Evolutionary conservation across 148 eudicot species (phyloP), one percentile per base, ranked within the genome.

Genomic region (Fallopia convolvulus): DNA sequence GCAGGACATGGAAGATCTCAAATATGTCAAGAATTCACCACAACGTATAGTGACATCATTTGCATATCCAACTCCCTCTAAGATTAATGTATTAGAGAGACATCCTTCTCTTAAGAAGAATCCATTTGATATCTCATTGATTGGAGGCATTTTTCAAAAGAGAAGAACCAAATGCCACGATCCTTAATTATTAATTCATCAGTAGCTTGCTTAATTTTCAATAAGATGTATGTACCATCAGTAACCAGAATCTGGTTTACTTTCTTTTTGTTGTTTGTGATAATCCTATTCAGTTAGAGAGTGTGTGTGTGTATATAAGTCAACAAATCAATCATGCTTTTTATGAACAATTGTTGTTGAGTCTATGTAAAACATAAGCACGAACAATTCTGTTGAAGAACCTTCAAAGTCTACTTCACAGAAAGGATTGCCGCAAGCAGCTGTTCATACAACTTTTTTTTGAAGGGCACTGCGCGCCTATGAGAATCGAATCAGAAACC

Each of bases 21-120:
- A 93, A 53, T 89, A 78, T 33, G 81, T 85, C 0, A 88, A 92
- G 74, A 83, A 84, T 53, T 65, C 41, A 78, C 73, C 75, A 60
- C 60, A 65, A 46, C 21, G 33, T 47, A 53, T 53, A 36, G 39
- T 10, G n/a, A 87, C 89, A 44, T 44, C 47, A 2, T 93, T 91
- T 74, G 93, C 97, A 0, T 88, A 87, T 74, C 84, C 89, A 23
- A 76, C 92, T 46, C 50, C 86, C 14, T 85, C 88, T 41, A 79
- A 81, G 50, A 82, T 88, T 44, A 44, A 44, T 36, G 60, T 87
- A 49, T 78, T 91, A 21, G 86, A 90, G 79, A 88, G 97, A 78
- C 86, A 91, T 80, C 90, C 94, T 76, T 93, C 97, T 18, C 82
- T 41, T 93, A 4, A 91, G 86, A 88, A 85, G 84, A 86, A 88